A percentile compares a stretch with the other conserved stretches of the same genome.
These are phyloP conservation scores for Curvularia sp. DNA, from an alignment of 2,329 filamentous ascomycete genomes.

Conservation along the genomic window DNA sequence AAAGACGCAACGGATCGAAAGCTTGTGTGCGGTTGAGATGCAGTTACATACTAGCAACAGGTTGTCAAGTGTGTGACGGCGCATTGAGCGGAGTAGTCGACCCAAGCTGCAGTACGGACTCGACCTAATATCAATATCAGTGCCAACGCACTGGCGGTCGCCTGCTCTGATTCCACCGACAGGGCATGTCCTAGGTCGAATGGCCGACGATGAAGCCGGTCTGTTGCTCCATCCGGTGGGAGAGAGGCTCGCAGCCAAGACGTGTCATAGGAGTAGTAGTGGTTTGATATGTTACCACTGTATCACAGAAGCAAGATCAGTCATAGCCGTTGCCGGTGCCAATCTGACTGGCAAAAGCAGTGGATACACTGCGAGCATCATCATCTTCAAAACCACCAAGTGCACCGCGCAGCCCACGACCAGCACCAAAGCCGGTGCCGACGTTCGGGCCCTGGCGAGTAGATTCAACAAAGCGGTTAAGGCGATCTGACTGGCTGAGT, in stretches of 20 bases:
- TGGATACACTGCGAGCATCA: constrained; percentile 94
- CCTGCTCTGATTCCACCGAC: constrained; percentile 9
- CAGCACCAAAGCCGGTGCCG: constrained; percentile 48
- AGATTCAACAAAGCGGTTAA: constrained; percentile 93
- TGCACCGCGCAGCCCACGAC: constrained; percentile 50
- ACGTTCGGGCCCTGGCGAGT: constrained; percentile 67
- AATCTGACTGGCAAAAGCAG: constrained; percentile 94
- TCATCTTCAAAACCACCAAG: constrained; percentile 72
- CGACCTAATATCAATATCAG: constrained; percentile 17
- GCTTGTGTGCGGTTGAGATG: not conserved
- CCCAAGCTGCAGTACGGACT: constrained; percentile 9
- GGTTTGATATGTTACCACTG: constrained; percentile 4
- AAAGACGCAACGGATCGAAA: not conserved
- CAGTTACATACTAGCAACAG: not conserved
- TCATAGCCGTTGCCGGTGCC: constrained; percentile 71
- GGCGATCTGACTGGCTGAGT: constrained; percentile 82
- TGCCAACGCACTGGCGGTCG: constrained; percentile 17
- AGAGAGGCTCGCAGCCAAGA: constrained; percentile 22
- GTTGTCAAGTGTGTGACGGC: constrained; percentile 1
- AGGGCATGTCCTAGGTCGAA: constrained; percentile 4
- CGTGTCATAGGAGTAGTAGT: constrained; percentile 8
- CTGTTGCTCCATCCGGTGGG: constrained; percentile 10
- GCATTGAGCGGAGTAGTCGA: not conserved
- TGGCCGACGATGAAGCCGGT: constrained; percentile 6
- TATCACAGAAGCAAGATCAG: constrained; percentile 51